Evolutionary conservation across 495 filamentous ascomycete genomes (phyloP).

Genomic region (Letharia columbiana): DNA sequence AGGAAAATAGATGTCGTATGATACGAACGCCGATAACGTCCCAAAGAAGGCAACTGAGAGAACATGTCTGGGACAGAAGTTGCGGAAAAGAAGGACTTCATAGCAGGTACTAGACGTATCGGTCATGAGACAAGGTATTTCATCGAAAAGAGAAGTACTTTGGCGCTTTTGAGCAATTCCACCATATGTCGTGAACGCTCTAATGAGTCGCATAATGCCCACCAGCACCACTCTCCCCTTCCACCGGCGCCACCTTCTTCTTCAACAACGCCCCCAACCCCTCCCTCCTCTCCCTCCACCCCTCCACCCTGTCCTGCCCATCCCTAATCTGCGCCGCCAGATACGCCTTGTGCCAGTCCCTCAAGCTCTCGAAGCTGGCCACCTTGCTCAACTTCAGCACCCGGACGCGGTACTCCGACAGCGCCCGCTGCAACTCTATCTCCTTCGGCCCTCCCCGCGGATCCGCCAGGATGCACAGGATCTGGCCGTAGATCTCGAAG

Average conservation of each 20-base stretch:
- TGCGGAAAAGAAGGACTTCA: too few species aligned
- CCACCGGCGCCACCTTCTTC: not conserved
- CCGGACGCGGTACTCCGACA: constrained; percentile 18
- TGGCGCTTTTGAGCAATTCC: too few species aligned
- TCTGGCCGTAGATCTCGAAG: constrained; percentile 24
- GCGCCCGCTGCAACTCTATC: constrained; percentile 19
- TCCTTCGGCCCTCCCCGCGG: not conserved
- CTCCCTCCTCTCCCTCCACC: constrained; percentile 21
- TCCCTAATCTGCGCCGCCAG: constrained; percentile 10
- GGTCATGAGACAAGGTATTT: too few species aligned
- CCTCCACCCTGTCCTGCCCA: constrained; percentile 18
- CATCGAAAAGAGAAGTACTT: too few species aligned
- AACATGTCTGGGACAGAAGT: too few species aligned
- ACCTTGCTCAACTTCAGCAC: constrained; percentile 16
- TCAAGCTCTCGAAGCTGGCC: constrained; percentile 21
- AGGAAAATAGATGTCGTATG: too few species aligned
- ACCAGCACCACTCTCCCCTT: too few species aligned
- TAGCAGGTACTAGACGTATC: too few species aligned
- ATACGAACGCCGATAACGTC: too few species aligned
- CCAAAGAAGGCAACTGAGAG: too few species aligned
- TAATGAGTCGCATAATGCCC: too few species aligned
- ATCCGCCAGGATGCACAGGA: constrained; percentile 11
- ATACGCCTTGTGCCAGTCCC: constrained; percentile 20
- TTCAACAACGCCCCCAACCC: constrained; percentile 17
- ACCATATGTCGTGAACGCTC: too few species aligned